Base-by-base conservation (phyloP, 1,284 basidiomycete species). In the Rhodotorula sp. region DNA sequence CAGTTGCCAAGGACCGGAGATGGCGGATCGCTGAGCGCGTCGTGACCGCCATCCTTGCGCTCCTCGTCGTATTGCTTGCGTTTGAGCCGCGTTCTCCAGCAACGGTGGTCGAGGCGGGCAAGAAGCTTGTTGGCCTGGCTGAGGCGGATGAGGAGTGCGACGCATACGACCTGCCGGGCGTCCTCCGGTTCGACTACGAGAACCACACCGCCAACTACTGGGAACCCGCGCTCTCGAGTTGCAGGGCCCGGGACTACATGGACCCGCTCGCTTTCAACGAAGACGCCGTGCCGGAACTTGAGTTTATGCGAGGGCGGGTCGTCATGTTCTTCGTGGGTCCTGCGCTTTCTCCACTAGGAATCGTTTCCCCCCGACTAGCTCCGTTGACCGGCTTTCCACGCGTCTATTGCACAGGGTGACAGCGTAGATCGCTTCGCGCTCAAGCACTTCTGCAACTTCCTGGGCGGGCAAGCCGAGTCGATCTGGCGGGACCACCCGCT, bases 181-280 rank as follows among this genome's bases (percentile, higher is more conserved):
- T 58, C 15, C 39, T 58, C 13, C 27, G 39, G 25, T 29, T 58
- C 37, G 39, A 58, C 22, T 39, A 41, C 37, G 37, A n/a, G 27
- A 41, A 58, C 39, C 39, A 29, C 27, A 29, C 37, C 15, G 57
- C 37, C 15, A 58, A 58, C 27, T 41, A 15, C 37, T 58, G 57
- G 57, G 57, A 44, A 10, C 57, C 57, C 6, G n/a, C 37, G 0
- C 27, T 58, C 0, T 17, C 39, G 27, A 27, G 27, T 15, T 58
- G 57, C 57, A 27, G 21, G 39, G 27, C 39, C 37, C 57, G 39
- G 27, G 57, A 58, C n/a, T 58, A 58, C 37, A 37, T 58, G n/a
- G 29, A 37, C 3, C 27, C 37, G 3, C n/a, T 58, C 7, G 27
- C 37, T 7, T 29, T 17, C 27, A 19, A 29, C 13, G 37, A 29